Evolutionary conservation across 1,284 basidiomycete genomes (phyloP).

Genomic region (Abortiporus biennis): DNA sequence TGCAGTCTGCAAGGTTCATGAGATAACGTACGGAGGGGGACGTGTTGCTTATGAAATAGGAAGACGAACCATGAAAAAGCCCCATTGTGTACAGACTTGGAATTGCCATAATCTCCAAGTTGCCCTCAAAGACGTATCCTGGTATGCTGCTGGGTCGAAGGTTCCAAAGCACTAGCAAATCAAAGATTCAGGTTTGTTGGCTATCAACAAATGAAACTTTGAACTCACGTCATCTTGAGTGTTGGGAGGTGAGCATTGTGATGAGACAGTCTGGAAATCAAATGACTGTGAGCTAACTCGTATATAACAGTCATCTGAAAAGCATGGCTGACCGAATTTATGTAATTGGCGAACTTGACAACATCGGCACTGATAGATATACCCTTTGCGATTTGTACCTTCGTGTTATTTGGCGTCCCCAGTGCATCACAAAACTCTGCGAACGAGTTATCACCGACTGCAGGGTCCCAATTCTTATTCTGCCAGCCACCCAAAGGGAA

Average conservation of each 20-base stretch:
- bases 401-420: conserved; percentile 28
- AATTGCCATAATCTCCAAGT: conserved; percentile 84
- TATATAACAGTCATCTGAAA: neutral
- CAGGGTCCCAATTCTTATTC: conserved; percentile 68
- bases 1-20: conserved; percentile 18
- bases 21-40: neutral
- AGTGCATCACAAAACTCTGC: conserved; percentile 66
- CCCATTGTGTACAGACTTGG: conserved; percentile 90
- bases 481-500: conserved; percentile 46
- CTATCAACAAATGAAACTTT: neutral
- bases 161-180: conserved; percentile 87
- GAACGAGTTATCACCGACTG: conserved; percentile 48
- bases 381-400: conserved; percentile 12
- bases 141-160: conserved; percentile 59
- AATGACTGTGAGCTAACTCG: neutral
- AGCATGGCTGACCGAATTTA: conserved; percentile 46
- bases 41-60: too few species aligned
- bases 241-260: conserved; percentile 45
- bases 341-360: conserved; percentile 70
- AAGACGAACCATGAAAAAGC: conserved; percentile 65
- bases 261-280: conserved; percentile 44
- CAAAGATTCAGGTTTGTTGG: too few species aligned
- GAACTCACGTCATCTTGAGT: conserved; percentile 52
- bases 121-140: conserved; percentile 55
- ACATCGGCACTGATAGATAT: conserved; percentile 43